Evolutionary conservation across 768 basidiomycete genomes (phyloP).

Genomic region (Sarcomyxa edulis): DNA sequence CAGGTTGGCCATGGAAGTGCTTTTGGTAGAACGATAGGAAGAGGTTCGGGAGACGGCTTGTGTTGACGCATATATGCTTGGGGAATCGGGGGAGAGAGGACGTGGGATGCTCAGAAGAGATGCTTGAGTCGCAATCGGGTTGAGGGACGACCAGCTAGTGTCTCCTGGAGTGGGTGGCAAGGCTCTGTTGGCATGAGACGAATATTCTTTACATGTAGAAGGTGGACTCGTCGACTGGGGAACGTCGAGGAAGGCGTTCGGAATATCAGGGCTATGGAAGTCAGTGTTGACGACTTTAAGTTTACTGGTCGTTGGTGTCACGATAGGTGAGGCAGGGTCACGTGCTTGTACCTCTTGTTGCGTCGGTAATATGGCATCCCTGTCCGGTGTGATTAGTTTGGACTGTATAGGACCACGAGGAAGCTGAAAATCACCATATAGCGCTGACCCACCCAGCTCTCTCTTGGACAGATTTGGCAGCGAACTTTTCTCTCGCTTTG

Average conservation of each 20-base stretch:
- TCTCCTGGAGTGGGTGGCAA: constrained; percentile 24
- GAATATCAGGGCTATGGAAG: constrained; percentile 2
- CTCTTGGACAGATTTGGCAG: constrained; percentile 52
- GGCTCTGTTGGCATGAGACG: constrained; percentile 23
- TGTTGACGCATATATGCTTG: background rate
- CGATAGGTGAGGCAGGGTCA: background rate
- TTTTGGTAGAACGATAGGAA: constrained; percentile 24
- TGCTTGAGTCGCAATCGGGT: constrained; percentile 8
- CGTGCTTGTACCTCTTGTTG: constrained; percentile 11
- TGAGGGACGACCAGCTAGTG: constrained; percentile 8
- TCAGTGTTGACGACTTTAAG: constrained; percentile 6
- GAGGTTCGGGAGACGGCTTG: too few relatives aligned
- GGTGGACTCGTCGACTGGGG: too few relatives aligned
- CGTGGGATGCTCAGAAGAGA: background rate
- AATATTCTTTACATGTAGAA: too few relatives aligned
- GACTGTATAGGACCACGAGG: background rate
- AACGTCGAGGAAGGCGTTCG: background rate
- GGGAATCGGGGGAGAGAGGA: constrained; percentile 1
- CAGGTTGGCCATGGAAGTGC: constrained; percentile 61
- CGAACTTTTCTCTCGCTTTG: constrained; percentile 52
- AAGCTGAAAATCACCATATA: constrained; percentile 49
- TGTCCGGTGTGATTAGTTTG: constrained; percentile 17
- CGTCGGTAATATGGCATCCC: constrained; percentile 54
- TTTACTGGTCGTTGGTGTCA: background rate
- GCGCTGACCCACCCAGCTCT: constrained; percentile 72